Conservation (phyloP, 805 yeast genomes). For the Pichia membranifaciens region DNA sequence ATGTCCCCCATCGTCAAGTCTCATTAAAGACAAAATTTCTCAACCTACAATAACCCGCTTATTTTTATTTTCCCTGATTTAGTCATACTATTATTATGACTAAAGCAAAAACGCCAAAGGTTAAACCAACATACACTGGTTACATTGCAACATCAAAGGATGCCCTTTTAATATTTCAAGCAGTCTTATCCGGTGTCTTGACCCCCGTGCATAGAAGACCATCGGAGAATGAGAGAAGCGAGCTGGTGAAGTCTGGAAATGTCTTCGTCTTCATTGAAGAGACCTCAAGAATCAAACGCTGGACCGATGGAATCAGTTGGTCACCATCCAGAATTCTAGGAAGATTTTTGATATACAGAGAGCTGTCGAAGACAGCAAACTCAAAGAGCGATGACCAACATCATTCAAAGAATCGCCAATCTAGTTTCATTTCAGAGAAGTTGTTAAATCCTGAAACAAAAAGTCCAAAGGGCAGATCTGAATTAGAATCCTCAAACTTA, state of each 20-base stretch:
- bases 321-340: constrained; percentile 86
- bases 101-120: background rate
- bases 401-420: constrained; percentile 30
- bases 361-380: constrained; percentile 42
- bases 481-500: background rate
- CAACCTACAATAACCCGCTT: too few species aligned
- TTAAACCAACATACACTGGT: constrained; percentile 59
- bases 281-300: constrained; percentile 75
- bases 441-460: background rate
- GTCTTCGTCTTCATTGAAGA: constrained; percentile 84
- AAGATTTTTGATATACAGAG: constrained; percentile 77
- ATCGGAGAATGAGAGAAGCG: constrained; percentile 65
- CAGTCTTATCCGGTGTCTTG: constrained; percentile 57
- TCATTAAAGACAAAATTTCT: too few species aligned
- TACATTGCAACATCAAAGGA: constrained; percentile 79
- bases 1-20: too few species aligned
- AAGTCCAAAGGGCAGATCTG: background rate
- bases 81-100: background rate
- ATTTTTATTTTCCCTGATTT: too few species aligned
- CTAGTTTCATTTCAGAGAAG: background rate
- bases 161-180: constrained; percentile 76
- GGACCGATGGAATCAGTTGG: constrained; percentile 98
- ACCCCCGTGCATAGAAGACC: constrained; percentile 71
- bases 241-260: constrained; percentile 66
- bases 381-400: constrained; percentile 17